Percentiles rank a stretch among this genome's conserved stretches.
Conservation (phyloP, 345 rosid genomes). For the Melaleuca quinquenervia region DNA sequence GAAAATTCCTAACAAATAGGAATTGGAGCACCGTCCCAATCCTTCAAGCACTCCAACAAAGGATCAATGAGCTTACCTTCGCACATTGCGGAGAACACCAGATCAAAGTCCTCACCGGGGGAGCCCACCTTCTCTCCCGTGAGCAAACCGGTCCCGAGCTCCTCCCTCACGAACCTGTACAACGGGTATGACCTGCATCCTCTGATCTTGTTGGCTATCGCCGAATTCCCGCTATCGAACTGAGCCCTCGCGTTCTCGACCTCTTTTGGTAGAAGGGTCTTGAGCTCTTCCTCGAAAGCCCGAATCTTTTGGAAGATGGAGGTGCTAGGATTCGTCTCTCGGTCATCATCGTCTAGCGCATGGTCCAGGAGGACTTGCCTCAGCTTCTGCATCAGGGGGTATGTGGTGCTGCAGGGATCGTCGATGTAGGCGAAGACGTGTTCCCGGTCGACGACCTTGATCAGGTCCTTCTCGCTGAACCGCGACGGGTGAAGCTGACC, state of each 20-base stretch:
- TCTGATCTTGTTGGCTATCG: slow-evolving; percentile 45
- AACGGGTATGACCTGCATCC: slow-evolving; percentile 72
- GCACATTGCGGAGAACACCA: slow-evolving; percentile 54
- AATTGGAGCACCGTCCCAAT: slow-evolving; percentile 76
- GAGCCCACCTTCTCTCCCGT: slow-evolving; percentile 56
- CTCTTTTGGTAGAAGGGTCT: slow-evolving; percentile 38
- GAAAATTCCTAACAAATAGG: slow-evolving; percentile 25
- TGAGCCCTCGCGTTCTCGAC: slow-evolving; percentile 42
- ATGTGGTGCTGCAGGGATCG: slow-evolving; percentile 53
- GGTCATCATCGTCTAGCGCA: slow-evolving; percentile 43
- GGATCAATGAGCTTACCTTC: slow-evolving; percentile 62
- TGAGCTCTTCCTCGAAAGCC: slow-evolving; percentile 49
- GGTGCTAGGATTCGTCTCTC: slow-evolving; percentile 32
- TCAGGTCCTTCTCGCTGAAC: slow-evolving; percentile 54
- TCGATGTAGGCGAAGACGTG: slow-evolving; percentile 43
- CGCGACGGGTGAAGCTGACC: slow-evolving; percentile 66
- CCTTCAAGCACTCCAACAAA: slow-evolving; percentile 51
- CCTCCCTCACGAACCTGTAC: slow-evolving; percentile 55
- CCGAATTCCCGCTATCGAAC: slow-evolving; percentile 36
- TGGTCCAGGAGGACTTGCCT: slow-evolving; percentile 57
- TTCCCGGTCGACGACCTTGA: slow-evolving; percentile 48
- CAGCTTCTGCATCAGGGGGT: slow-evolving; percentile 53
- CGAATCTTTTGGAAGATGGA: slow-evolving; percentile 61
- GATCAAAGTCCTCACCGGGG: slow-evolving; percentile 69
- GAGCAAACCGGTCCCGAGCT: slow-evolving; percentile 35